Conservation (phyloP, 2,329 filamentous ascomycete genomes). For the Aspergillus fijiensis region DNA sequence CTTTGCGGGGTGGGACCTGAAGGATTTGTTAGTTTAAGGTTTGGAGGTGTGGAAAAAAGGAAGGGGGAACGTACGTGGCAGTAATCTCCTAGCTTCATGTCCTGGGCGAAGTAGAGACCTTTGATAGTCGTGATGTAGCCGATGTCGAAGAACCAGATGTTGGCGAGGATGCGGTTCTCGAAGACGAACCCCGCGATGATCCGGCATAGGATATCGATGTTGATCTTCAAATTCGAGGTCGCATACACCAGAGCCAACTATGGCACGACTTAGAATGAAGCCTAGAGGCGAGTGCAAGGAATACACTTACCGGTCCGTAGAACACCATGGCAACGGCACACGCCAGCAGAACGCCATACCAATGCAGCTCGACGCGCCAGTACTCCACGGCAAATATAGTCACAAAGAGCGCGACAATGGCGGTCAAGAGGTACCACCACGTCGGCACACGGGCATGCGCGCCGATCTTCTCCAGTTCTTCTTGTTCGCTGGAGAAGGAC, state of each 20-base stretch:
- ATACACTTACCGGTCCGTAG: slow-evolving; percentile 22
- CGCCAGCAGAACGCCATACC: slow-evolving; percentile 28
- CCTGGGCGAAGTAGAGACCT: slow-evolving; percentile 27
- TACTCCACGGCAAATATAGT: slow-evolving; percentile 27
- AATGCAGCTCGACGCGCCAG: slow-evolving; percentile 25
- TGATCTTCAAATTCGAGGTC: slow-evolving; percentile 29
- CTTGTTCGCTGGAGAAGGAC: background rate
- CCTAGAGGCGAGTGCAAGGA: background rate
- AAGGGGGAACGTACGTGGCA: slow-evolving; percentile 16
- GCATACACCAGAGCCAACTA: slow-evolving; percentile 28
- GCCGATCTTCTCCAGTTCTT: slow-evolving; percentile 1
- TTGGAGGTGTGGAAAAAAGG: background rate
- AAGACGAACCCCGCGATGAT: slow-evolving; percentile 33
- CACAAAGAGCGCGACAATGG: slow-evolving; percentile 21
- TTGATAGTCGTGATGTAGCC: slow-evolving; percentile 30
- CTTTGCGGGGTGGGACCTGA: slow-evolving; percentile 43
- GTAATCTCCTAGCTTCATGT: slow-evolving; percentile 32
- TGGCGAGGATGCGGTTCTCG: slow-evolving; percentile 33
- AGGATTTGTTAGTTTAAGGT: slow-evolving; percentile 24
- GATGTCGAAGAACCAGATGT: slow-evolving; percentile 29
- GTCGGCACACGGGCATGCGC: slow-evolving; percentile 19
- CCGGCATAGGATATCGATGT: slow-evolving; percentile 30
- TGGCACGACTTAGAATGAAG: background rate
- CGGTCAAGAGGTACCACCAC: slow-evolving; percentile 24
- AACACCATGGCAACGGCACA: slow-evolving; percentile 25